Evolutionary conservation across 1,284 basidiomycete genomes (phyloP).

Genomic region (Athelia psychrophila): DNA sequence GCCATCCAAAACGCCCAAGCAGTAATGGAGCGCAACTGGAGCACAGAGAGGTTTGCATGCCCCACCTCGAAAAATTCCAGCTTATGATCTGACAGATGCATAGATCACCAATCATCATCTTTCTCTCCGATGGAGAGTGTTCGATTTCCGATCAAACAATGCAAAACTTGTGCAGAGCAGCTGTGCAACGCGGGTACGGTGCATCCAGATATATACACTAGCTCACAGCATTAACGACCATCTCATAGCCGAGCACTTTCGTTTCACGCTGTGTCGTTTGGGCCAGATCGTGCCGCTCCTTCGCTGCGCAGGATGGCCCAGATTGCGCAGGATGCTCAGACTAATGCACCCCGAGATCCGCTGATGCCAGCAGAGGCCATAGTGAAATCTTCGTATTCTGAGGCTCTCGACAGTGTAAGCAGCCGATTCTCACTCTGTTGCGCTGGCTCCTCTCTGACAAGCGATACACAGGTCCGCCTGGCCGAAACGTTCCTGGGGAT

Average conservation of each 20-base stretch:
- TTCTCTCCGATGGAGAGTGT: conserved; percentile 60
- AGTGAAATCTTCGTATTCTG: conserved; percentile 47
- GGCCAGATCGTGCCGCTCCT: conserved; percentile 27
- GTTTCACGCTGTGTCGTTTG: conserved; percentile 60
- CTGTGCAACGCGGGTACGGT: conserved; percentile 47
- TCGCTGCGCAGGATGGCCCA: conserved; percentile 50
- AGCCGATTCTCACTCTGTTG: not conserved
- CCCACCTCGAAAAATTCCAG: not conserved
- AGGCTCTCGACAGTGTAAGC: conserved; percentile 54
- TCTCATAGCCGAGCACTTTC: conserved; percentile 49
- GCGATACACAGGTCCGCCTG: conserved; percentile 43
- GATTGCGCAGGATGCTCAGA: conserved; percentile 49
- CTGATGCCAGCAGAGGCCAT: conserved; percentile 32
- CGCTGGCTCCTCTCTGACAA: not conserved
- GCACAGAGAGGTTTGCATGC: conserved; percentile 44
- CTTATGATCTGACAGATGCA: not conserved
- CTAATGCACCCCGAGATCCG: conserved; percentile 42
- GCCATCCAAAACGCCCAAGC: conserved; percentile 37
- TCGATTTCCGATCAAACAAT: conserved; percentile 35
- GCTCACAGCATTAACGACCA: not conserved
- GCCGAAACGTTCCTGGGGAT: conserved; percentile 62
- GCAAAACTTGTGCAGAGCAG: conserved; percentile 42
- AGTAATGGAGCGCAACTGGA: conserved; percentile 50
- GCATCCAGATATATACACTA: not conserved
- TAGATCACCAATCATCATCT: conserved; percentile 60